phyloP scores from a whole-genome alignment of 1,139 yeast species.

The Pneumocystis oryctolagi region DNA sequence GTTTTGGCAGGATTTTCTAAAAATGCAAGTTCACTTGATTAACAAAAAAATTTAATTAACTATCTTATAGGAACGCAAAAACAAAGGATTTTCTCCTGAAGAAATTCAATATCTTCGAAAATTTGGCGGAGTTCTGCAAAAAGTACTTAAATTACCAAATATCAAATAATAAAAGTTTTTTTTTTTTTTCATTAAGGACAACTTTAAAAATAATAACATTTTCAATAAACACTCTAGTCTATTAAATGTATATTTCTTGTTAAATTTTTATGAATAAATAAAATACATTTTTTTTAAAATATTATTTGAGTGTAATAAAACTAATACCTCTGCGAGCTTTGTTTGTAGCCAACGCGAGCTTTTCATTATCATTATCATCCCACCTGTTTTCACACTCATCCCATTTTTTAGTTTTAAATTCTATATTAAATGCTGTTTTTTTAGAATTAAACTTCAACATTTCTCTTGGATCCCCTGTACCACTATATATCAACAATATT shows the following conservation, averaged over 20 bases:
- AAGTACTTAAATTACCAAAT: background rate
- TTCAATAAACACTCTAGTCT: background rate
- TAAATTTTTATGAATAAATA: background rate
- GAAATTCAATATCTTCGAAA: conserved; percentile 2
- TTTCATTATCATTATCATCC: conserved; percentile 36
- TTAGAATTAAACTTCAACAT: conserved; percentile 35
- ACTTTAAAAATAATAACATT: background rate
- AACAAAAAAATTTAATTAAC: background rate
- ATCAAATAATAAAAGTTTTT: background rate
- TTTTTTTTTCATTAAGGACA: background rate
- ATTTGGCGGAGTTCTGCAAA: background rate
- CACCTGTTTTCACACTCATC: conserved; percentile 36
- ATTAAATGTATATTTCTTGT: background rate
- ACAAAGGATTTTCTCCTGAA: background rate
- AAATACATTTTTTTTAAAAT: background rate
- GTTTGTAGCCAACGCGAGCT: conserved; percentile 30
- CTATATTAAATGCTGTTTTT: conserved; percentile 30
- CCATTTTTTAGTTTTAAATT: conserved; percentile 31
- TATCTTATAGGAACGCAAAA: background rate
- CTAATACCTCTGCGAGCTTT: conserved; percentile 44
- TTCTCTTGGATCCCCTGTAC: conserved; percentile 45
- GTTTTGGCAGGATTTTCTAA: background rate
- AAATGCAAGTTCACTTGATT: background rate
- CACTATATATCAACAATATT: conserved; percentile 45
- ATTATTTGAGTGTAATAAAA: conserved; percentile 33